Conservation (phyloP, 768 basidiomycete genomes). For the Suillus occidentalis region DNA sequence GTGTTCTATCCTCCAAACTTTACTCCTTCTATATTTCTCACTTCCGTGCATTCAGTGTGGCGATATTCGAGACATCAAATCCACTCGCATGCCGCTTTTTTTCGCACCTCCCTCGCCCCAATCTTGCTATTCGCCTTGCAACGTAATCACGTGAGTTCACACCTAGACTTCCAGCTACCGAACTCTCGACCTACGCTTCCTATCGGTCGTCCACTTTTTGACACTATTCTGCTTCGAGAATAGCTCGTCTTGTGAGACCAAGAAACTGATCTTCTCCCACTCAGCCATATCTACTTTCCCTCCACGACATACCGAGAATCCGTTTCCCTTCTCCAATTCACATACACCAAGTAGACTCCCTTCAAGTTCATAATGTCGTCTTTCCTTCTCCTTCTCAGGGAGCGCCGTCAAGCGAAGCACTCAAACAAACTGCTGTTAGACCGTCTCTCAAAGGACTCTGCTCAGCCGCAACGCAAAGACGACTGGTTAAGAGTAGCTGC, state of each 20-base stretch:
- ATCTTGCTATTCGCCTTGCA: no score
- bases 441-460: constrained; percentile 48
- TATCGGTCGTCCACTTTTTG: constrained; percentile 58
- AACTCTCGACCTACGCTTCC: constrained; percentile 68
- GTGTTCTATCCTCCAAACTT: constrained; percentile 21
- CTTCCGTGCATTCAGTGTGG: constrained; percentile 67
- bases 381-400: no score
- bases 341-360: constrained; percentile 47
- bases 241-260: no score
- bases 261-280: constrained; percentile 29
- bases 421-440: constrained; percentile 75
- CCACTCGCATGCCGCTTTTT: constrained; percentile 62
- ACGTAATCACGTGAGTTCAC: no score
- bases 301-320: constrained; percentile 71
- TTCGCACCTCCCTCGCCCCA: no score
- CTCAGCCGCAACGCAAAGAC: constrained; percentile 54
- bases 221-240: constrained; percentile 66
- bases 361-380: constrained; percentile 43
- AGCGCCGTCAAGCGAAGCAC: no score
- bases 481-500: constrained; percentile 66
- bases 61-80: constrained; percentile 77
- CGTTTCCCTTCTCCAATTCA: constrained; percentile 51
- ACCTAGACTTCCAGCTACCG: constrained; percentile 73
- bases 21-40: neutral
- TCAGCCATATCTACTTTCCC: constrained; percentile 65